Evolutionary conservation across 768 basidiomycete genomes (phyloP), one percentile per base, ranked within the genome.

Genomic region (Mycena olivaceomarginata): DNA sequence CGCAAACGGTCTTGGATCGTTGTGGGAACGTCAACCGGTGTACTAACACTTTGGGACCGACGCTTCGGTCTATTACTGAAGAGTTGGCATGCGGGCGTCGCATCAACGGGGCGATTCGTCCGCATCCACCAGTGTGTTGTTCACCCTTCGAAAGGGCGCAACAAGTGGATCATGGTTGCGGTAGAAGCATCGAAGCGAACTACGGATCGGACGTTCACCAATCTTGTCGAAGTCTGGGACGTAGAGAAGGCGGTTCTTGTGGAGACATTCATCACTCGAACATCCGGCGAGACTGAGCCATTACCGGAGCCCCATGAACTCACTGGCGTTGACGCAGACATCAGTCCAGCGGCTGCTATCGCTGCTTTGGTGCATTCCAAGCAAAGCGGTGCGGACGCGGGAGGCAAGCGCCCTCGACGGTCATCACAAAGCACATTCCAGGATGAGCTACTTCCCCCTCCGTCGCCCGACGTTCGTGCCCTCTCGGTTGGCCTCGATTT

Each of bases 11-110:
- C 95, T 7, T 99, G 98, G 98, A 89, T 98, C 37, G 88, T 98
- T 15, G 93, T 95, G 20, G 98, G 96, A 3, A 98, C 98, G 1
- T 92, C 94, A 3, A 92, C 91, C 2, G 98, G 98, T 7, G 92
- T 94, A 16, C 86, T 99, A 15, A 93, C 95, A 0, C 89, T 99
- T 4, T 99, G 98, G 97, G 98, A 99, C 86, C 92, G 97, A 57
- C 94, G 98, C 12, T 99, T 99, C 80, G 97, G 98, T 1, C 87
- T 99, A 22, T 87, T 95, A 5, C 88, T 99, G 78, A 95, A 95
- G 83, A 96, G 93, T 75, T 99, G 98, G 98, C 92, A 93, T 81
- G 93, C 93, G 9, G 93, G 93, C 12, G 88, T 88, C 8, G 89
- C 91, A 5, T 87, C 89, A 13, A 86, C 87, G 2, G 92, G 92